Percentiles rank a stretch among this genome's conserved stretches.
Evolutionary conservation across 2,329 filamentous ascomycete genomes (phyloP).

Genomic region (Trichoderma semiorbis): DNA sequence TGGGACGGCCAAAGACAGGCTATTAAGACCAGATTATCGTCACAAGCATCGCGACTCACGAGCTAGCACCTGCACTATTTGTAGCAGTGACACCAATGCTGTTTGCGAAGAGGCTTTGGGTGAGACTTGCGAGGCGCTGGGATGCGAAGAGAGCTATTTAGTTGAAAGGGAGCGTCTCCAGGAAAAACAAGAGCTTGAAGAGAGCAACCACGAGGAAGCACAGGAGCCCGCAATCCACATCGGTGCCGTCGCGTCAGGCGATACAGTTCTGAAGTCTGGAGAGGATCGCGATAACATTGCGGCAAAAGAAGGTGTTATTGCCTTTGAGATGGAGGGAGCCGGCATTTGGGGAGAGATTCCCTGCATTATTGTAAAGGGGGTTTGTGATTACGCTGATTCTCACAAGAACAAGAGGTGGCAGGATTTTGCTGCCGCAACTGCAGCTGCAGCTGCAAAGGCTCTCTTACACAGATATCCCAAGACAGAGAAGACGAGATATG

Average conservation of each 20-base stretch:
- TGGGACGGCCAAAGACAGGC: conserved; percentile 27
- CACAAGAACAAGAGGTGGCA: conserved; percentile 40
- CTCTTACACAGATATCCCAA: conserved; percentile 12
- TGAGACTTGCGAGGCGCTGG: conserved; percentile 17
- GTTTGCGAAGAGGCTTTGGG: conserved; percentile 19
- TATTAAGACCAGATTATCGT: conserved; percentile 30
- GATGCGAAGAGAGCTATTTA: conserved; percentile 23
- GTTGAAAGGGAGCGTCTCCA: conserved; percentile 30
- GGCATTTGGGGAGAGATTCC: conserved; percentile 32
- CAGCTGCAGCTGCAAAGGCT: conserved; percentile 26
- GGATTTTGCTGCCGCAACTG: conserved; percentile 34
- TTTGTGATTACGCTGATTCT: conserved; percentile 39
- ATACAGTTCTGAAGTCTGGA: conserved; percentile 39
- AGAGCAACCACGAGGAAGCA: not conserved
- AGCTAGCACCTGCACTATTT: conserved; percentile 10
- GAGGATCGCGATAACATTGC: conserved; percentile 35
- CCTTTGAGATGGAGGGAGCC: conserved; percentile 37
- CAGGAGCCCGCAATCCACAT: conserved; percentile 31
- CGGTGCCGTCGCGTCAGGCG: conserved; percentile 37
- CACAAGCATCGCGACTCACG: conserved; percentile 30
- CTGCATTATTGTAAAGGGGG: conserved; percentile 36
- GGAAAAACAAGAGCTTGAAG: conserved; percentile 2
- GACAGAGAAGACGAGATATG: not conserved
- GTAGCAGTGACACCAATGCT: not conserved
- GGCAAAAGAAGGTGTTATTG: conserved; percentile 24